Conservation (phyloP, 345 rosid species). For the Draba incana region DNA sequence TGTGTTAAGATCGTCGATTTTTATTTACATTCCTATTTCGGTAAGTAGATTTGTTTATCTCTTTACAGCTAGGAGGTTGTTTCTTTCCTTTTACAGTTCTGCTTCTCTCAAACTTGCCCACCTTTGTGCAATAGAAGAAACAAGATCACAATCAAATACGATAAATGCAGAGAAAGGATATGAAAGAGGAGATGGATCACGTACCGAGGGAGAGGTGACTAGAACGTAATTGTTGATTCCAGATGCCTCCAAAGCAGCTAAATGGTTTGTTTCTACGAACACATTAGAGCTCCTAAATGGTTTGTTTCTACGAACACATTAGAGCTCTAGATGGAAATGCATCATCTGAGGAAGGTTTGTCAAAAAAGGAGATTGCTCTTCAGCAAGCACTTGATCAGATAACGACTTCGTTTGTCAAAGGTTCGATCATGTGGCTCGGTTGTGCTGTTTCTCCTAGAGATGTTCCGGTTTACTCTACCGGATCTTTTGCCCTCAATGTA, state of each 20-base stretch:
- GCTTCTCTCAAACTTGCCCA: constrained; percentile 80
- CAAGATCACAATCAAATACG: constrained; percentile 13
- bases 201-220: constrained; percentile 72
- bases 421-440: constrained; percentile 93
- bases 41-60: constrained; percentile 48
- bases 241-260: constrained; percentile 83
- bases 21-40: background rate
- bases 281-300: too few species aligned
- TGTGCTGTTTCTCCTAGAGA: constrained; percentile 62
- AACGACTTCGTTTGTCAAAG: constrained; percentile 79
- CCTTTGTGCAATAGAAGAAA: constrained; percentile 46
- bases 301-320: too few species aligned
- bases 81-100: constrained; percentile 77
- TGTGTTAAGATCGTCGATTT: constrained; percentile 8
- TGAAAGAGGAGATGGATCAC: constrained; percentile 39
- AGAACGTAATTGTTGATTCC: constrained; percentile 69
- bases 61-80: constrained; percentile 71
- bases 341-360: constrained; percentile 68
- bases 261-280: too few species aligned
- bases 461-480: constrained; percentile 86
- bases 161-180: background rate
- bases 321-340: constrained; percentile 77
- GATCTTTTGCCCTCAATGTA: constrained; percentile 81
- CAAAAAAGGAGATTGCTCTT: constrained; percentile 83
- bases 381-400: constrained; percentile 92